Base-by-base conservation (phyloP, 768 basidiomycete species). In the Boletus sp. region DNA sequence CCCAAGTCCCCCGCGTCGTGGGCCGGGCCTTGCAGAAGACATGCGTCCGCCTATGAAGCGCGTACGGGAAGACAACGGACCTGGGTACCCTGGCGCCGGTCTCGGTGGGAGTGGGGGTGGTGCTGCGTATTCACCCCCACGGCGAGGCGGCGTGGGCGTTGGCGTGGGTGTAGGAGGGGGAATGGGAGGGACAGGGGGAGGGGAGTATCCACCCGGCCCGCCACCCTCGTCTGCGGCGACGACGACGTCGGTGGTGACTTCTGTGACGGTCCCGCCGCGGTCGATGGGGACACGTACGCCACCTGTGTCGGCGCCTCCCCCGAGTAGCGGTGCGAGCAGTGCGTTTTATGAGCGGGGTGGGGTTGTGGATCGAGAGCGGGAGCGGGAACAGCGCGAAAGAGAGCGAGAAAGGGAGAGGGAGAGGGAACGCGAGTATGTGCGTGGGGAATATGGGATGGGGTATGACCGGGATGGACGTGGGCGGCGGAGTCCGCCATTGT, bases 21-120 rank as follows among this genome's bases (percentile, higher is more conserved):
- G 66, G 0, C 58, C 67, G 0, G 54, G 49, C n/a, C 38, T 57
- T 6, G 59, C 45, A 19, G 78, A 77, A 23, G 79, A 78, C 41
- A 23, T 68, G 23, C 71, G 79, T 23, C 79, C 79, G 7, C 77
- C 79, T 2, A 30, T 74, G 44, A 81, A 81, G 51, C 70, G 80
- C 34, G 39, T 70, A 1, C 72, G 79, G 2, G 79, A 80, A n/a
- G 79, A 81, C 30, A 57, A 41, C 4, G 74, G 72, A 29, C 57
- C 64, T 19, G 55, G 55, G 3, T 61, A 61, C 51, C 53, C 51
- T 15, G 40, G 37, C 14, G 34, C 23, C 9, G 44, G 43, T 11
- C 43, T 44, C 11, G 49, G 40, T 5, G 56, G 55, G 3, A 47
- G 23, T 25, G 50, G 54, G 1, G 53, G n/a, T 25, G 50, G 56